Base-by-base conservation (phyloP, 345 rosid genomes). In the Crucihimalaya himalaica region DNA sequence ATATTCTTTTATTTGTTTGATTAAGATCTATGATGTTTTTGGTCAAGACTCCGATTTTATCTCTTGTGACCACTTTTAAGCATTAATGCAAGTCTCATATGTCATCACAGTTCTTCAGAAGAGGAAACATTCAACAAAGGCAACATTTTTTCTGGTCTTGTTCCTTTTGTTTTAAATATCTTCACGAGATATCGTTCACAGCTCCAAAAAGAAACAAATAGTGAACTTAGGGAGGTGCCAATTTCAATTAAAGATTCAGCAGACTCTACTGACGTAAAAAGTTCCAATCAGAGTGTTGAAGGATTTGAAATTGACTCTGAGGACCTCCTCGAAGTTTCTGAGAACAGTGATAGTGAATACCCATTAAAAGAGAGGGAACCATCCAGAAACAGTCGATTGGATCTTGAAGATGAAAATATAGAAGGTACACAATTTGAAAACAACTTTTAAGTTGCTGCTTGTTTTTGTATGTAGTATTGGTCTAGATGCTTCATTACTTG, bases 111-210 rank as follows among this genome's bases (percentile, higher is more conserved):
- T 56, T 82, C 78, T 59, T 45, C 62, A 51, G 78, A 80, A 42
- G 77, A 73, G 12, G 74, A 63, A 50, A 39, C 79, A 52, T 72
- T 83, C 40, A 74, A 64, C 59, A 81, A 77, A 62, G 82, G 82
- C 73, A 80, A 77, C 83, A 76, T 91, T 50, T 81, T 94, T 20
- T 88, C 92, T 28, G 87, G 86, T 78, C 79, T 91, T 80, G 77
- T 89, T 57, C 96, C 97, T 39, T 88, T 83, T 77, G 82, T 91
- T 75, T 72, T 69, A 61, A 82, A 84, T 70, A 45, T 94, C 65
- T 81, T 88, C 29, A 75, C 79, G 75, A 86, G 68, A 50, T 60
- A 78, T 6, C 76, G 71, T 53, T 75, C 72, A 56, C 80, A 80
- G 56, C 64, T 80, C 37, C 79, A 76, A 48, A 47, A 70, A 48